Percentiles rank a stretch among this genome's conserved stretches.
Conservation (phyloP, 441 rosid species). For the Mallotus repandus region DNA sequence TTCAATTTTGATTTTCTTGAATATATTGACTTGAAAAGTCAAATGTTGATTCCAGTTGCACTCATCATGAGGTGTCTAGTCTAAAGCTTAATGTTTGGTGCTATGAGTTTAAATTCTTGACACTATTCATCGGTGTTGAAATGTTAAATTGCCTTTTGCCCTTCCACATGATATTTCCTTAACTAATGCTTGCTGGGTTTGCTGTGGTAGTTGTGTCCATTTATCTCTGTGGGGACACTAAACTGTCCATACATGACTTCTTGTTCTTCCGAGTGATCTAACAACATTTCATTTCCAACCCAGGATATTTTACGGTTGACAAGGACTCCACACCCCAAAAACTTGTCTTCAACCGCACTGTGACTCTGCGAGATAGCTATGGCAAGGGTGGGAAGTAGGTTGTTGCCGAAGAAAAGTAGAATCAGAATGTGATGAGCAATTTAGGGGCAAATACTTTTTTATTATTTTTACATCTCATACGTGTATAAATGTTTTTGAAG, state of each 20-base stretch:
- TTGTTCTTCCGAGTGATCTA: background rate
- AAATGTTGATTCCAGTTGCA: background rate
- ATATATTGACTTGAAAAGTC: background rate
- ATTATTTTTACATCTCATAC: background rate
- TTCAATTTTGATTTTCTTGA: slow-evolving; percentile 4
- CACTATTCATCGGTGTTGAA: background rate
- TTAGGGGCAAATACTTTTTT: background rate
- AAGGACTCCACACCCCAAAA: slow-evolving; percentile 70
- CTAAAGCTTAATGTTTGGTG: no score
- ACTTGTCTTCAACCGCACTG: slow-evolving; percentile 80
- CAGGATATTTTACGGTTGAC: slow-evolving; percentile 80
- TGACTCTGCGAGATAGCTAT: slow-evolving; percentile 74
- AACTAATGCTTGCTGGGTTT: background rate
- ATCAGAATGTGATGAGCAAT: background rate
- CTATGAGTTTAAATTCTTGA: background rate
- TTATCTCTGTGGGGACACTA: background rate
- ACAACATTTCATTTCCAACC: slow-evolving; percentile 16
- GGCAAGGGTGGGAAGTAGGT: slow-evolving; percentile 61
- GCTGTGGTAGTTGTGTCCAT: background rate
- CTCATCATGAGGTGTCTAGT: no score
- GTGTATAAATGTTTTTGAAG: background rate
- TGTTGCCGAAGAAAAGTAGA: background rate
- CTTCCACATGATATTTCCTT: background rate
- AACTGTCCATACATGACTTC: background rate
- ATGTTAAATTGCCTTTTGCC: background rate